Percentiles rank a stretch among this genome's conserved stretches.
Evolutionary conservation across 352 stramenopile species (phyloP).

Genomic region (Phytophthora colocasiae): DNA sequence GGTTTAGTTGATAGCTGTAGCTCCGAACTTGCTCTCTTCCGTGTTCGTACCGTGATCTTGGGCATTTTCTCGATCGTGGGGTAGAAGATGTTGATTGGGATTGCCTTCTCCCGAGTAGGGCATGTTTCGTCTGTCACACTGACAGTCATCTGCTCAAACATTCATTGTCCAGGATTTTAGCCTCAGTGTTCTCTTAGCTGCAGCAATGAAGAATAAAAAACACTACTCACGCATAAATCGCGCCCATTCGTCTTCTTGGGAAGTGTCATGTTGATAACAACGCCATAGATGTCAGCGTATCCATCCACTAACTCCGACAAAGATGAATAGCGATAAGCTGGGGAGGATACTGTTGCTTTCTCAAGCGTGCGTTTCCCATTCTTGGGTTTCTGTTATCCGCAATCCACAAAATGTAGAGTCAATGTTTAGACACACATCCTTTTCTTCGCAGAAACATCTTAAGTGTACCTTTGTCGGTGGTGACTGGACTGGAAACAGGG

Average conservation of each 20-base stretch:
- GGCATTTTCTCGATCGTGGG: conserved; percentile 66
- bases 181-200: background rate
- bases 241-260: conserved; percentile 64
- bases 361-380: conserved; percentile 62
- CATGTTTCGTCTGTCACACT: conserved; percentile 72
- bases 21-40: background rate
- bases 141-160: conserved; percentile 66
- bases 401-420: background rate
- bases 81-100: conserved; percentile 77
- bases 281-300: conserved; percentile 68
- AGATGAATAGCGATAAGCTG: conserved; percentile 66
- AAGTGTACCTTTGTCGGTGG: conserved; percentile 19
- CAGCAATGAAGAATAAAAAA: no score
- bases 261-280: conserved; percentile 78
- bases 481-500: conserved; percentile 5
- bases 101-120: conserved; percentile 54
- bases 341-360: conserved; percentile 29
- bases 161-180: background rate
- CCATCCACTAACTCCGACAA: conserved; percentile 66
- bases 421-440: background rate
- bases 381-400: conserved; percentile 13
- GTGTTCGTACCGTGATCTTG: conserved; percentile 52
- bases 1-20: background rate
- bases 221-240: conserved; percentile 71
- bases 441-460: background rate